Conservation (phyloP, 768 basidiomycete species). For the Russula dissimulans region DNA sequence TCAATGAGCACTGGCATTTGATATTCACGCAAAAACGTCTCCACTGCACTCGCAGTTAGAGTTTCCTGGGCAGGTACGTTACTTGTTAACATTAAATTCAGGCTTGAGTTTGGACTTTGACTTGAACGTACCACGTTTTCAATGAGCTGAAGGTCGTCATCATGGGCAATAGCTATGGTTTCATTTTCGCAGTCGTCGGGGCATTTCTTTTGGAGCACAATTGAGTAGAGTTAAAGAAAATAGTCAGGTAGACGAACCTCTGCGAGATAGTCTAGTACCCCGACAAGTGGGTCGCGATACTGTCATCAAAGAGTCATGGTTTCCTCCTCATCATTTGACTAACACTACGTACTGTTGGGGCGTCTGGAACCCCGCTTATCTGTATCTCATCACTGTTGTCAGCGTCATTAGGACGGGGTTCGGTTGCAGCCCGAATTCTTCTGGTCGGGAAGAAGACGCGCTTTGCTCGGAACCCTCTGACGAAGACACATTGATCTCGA, state of each 20-base stretch:
- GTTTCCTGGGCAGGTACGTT: not conserved
- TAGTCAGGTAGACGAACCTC: not conserved
- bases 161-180: constrained; percentile 2
- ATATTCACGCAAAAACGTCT: not conserved
- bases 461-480: too few relatives aligned
- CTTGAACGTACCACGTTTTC: not conserved
- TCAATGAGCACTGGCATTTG: not conserved
- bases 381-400: not conserved
- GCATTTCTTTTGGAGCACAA: not conserved
- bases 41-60: not conserved
- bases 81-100: too few relatives aligned
- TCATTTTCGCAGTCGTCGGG: not conserved
- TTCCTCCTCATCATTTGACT: not conserved
- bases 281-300: constrained; percentile 6
- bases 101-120: not conserved
- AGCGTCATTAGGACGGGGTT: not conserved
- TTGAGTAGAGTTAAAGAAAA: not conserved
- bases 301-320: not conserved
- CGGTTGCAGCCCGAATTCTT: not conserved
- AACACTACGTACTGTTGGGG: not conserved
- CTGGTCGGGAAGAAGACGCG: not conserved
- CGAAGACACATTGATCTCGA: too few relatives aligned
- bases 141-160: not conserved
- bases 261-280: not conserved
- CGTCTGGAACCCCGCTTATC: not conserved